Percentiles rank a stretch among this genome's conserved stretches.
phyloP scores from a whole-genome alignment of 2,329 filamentous ascomycete species.

The Cladosporium oxysporum region DNA sequence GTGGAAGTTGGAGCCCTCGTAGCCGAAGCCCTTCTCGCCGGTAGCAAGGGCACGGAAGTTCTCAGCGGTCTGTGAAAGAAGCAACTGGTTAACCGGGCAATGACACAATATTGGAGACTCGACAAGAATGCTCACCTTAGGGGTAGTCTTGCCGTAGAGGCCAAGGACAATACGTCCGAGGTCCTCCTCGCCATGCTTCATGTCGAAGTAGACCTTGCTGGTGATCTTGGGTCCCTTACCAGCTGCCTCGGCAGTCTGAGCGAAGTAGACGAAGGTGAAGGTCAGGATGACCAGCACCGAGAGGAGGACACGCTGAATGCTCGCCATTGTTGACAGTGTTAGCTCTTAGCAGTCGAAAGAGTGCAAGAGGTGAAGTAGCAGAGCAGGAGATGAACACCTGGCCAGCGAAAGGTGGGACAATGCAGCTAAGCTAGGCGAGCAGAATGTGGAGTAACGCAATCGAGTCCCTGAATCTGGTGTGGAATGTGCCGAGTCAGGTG shows the following conservation, averaged over 20 bases:
- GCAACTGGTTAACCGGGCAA: slow-evolving; percentile 20
- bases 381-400: slow-evolving; percentile 23
- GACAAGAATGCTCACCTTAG: slow-evolving; percentile 55
- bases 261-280: slow-evolving; percentile 72
- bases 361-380: slow-evolving; percentile 8
- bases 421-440: not conserved
- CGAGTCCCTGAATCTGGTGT: not conserved
- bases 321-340: slow-evolving; percentile 64
- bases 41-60: slow-evolving; percentile 81
- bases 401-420: slow-evolving; percentile 10
- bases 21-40: slow-evolving; percentile 83
- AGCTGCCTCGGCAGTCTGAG: slow-evolving; percentile 69
- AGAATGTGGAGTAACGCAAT: slow-evolving; percentile 4
- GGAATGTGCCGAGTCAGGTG: not conserved
- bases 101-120: not conserved
- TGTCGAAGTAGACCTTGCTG: slow-evolving; percentile 74
- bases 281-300: slow-evolving; percentile 76
- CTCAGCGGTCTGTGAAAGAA: slow-evolving; percentile 57
- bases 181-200: slow-evolving; percentile 71
- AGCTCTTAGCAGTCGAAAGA: slow-evolving; percentile 5
- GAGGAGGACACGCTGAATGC: slow-evolving; percentile 68
- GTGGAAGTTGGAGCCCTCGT: slow-evolving; percentile 81
- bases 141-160: slow-evolving; percentile 84
- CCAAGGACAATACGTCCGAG: slow-evolving; percentile 77
- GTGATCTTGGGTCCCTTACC: slow-evolving; percentile 66